These are phyloP conservation scores for Raffaelea arxii DNA, from an alignment of 2,329 filamentous ascomycete genomes.

Conservation along the genomic window DNA sequence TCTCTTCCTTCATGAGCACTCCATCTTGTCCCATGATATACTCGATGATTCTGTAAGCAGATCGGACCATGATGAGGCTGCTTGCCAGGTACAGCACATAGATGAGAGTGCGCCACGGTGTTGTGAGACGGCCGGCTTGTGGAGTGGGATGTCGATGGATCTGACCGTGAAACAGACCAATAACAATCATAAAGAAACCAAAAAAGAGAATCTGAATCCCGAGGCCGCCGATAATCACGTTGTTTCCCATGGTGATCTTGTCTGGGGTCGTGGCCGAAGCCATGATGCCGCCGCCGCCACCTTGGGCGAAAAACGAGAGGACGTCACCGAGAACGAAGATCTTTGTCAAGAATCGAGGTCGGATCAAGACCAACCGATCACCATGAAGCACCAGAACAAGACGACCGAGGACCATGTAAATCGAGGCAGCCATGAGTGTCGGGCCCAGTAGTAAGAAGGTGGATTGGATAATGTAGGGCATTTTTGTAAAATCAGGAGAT, in stretches of 20 bases:
- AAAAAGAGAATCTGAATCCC: conserved; percentile 48
- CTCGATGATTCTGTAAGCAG: conserved; percentile 27
- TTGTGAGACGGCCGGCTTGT: not conserved
- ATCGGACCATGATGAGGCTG: conserved; percentile 25
- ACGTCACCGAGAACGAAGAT: conserved; percentile 23
- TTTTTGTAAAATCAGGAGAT: conserved; percentile 20
- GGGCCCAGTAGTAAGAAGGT: conserved; percentile 31
- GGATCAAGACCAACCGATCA: conserved; percentile 14
- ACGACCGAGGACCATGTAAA: conserved; percentile 35
- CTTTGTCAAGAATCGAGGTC: conserved; percentile 17
- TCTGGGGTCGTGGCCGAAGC: conserved; percentile 14
- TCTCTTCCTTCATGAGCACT: conserved; percentile 19
- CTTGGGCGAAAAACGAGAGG: conserved; percentile 20
- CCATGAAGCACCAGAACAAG: conserved; percentile 22
- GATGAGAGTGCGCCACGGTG: conserved; percentile 4
- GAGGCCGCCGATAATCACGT: conserved; percentile 42
- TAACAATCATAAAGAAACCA: conserved; percentile 37
- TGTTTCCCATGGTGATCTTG: conserved; percentile 24
- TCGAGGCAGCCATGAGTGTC: conserved; percentile 32
- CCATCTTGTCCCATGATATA: conserved; percentile 22
- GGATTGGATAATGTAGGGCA: conserved; percentile 30
- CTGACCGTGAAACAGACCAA: conserved; percentile 36
- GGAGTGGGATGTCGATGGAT: conserved; percentile 1
- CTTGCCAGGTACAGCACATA: conserved; percentile 14
- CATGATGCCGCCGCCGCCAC: conserved; percentile 19